Evolutionary conservation across 2,329 filamentous ascomycete genomes (phyloP).

Genomic region (Arthroderma uncinatum): DNA sequence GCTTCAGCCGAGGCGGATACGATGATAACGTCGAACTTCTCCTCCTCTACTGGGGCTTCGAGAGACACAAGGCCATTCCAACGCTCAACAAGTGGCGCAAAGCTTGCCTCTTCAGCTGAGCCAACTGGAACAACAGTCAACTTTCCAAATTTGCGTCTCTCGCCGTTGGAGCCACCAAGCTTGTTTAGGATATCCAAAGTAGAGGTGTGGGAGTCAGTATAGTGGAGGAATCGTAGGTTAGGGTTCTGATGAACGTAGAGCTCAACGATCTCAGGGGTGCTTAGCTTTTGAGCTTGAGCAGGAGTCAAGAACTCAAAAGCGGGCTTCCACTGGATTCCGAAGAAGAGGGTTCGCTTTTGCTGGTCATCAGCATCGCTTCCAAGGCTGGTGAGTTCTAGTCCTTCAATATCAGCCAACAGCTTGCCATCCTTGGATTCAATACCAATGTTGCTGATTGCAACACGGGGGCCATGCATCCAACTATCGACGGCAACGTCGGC

Average conservation of each 20-base stretch:
- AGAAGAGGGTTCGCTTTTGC: slow-evolving; percentile 15
- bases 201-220: slow-evolving; percentile 14
- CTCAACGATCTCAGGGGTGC: slow-evolving; percentile 8
- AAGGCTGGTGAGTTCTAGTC: slow-evolving; percentile 16
- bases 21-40: slow-evolving; percentile 8
- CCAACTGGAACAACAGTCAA: slow-evolving; percentile 2
- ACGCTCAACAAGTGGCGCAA: slow-evolving; percentile 4
- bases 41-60: background rate
- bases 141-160: slow-evolving; percentile 8
- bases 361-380: slow-evolving; percentile 14
- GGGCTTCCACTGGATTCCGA: slow-evolving; percentile 16
- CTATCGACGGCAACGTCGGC: slow-evolving; percentile 14
- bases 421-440: slow-evolving; percentile 12
- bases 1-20: background rate
- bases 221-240: slow-evolving; percentile 18
- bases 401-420: slow-evolving; percentile 16
- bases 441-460: slow-evolving; percentile 16
- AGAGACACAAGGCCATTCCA: slow-evolving; percentile 7
- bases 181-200: slow-evolving; percentile 11
- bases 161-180: slow-evolving; percentile 4
- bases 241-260: slow-evolving; percentile 15
- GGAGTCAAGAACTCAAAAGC: slow-evolving; percentile 14
- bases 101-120: background rate
- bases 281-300: slow-evolving; percentile 9
- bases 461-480: slow-evolving; percentile 14